Base-by-base conservation (phyloP, 352 stramenopile species). In the Phytophthora megakarya region DNA sequence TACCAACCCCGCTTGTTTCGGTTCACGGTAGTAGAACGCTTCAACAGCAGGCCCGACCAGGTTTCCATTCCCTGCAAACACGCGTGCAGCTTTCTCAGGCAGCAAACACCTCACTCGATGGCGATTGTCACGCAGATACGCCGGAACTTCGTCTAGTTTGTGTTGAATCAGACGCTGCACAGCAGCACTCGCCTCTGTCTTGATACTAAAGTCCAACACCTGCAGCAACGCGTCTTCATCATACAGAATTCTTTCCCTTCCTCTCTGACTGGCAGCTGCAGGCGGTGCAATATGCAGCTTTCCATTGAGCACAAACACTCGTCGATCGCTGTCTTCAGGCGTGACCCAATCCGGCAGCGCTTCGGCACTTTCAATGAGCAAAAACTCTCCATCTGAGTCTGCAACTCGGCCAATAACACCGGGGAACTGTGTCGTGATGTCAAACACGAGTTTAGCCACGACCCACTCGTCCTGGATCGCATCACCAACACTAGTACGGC, bases 381-480 rank as follows among this genome's bases (percentile, higher is more conserved):
- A 52, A 61, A 93, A 92, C 58, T 93, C 78, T 30, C 84, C 84
- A 61, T 92, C 84, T 4, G 67, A 58, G 61, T 92, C 84, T 5
- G 23, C 59, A 6, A 88, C 53, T 9, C 75, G 62, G 21, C 75
- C 67, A 10, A 88, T 46, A 15, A 88, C 56, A 19, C 70, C 44
- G 23, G 61, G 51, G 40, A 80, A 69, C 12, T 37, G 50, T 16
- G 25, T 65, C 1, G 80, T 84, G 32, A 91, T 60, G 52, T 74
- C 66, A n/a, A 78, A 73, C 10, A 90, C 44, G 9, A 90, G 64
- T 19, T 70, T 70, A 10, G 70, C 73, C 4, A 86, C 46, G 3
- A 92, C 70, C 82, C 84, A 93, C 45, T 92, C 84, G 58, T 93
- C 84, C 67, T 84, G 70, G 53, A 91, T 77, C 26, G 81, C 82